These are phyloP conservation scores for Eucalyptus pauciflora DNA, from an alignment of 345 rosid genomes.

Conservation along the genomic window DNA sequence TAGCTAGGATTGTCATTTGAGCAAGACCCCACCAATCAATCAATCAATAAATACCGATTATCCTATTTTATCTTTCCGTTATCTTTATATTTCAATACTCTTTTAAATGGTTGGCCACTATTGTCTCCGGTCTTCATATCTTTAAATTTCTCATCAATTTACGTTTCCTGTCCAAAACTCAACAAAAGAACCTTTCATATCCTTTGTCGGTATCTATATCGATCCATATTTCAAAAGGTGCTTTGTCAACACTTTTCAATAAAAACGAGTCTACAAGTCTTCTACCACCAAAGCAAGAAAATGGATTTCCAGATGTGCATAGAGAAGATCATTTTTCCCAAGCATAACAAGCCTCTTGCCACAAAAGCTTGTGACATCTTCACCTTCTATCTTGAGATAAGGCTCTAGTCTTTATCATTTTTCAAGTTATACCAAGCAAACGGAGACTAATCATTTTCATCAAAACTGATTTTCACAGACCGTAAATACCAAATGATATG, in stretches of 20 bases:
- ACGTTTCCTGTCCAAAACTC: background rate
- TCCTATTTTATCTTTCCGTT: background rate
- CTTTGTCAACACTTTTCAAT: background rate
- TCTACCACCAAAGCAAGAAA: background rate
- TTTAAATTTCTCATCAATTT: background rate
- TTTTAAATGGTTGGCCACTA: background rate
- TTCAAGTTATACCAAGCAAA: background rate
- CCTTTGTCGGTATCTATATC: background rate
- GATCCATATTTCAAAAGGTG: background rate
- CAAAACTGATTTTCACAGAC: background rate
- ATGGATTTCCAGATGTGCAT: background rate
- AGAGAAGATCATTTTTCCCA: background rate
- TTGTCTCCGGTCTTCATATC: background rate
- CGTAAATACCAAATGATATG: background rate
- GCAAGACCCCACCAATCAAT: background rate
- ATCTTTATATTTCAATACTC: background rate
- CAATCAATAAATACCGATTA: background rate
- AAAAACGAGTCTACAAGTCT: background rate
- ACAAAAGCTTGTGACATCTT: background rate
- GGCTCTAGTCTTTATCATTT: background rate
- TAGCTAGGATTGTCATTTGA: background rate
- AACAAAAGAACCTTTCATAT: background rate
- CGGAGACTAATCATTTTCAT: background rate
- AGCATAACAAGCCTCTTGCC: background rate
- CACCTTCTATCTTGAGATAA: background rate